Evolutionary conservation across 495 filamentous ascomycete species (phyloP).

Genomic region (Niebla homalea): DNA sequence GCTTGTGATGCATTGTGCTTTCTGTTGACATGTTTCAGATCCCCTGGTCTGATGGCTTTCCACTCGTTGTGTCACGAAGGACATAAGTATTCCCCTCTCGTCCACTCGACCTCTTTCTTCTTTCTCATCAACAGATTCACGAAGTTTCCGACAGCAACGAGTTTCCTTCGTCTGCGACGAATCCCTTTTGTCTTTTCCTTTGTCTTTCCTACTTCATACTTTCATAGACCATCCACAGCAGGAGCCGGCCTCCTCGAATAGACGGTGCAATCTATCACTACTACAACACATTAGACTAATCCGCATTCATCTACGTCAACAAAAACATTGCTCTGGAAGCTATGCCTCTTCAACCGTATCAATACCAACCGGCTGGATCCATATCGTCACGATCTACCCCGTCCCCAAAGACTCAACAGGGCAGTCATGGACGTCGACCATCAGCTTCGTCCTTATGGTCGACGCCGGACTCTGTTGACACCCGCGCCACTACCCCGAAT

Average conservation of each 20-base stretch:
- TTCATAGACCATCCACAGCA: conserved; percentile 13
- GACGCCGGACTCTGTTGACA: conserved; percentile 66
- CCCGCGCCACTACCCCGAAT: conserved; percentile 54
- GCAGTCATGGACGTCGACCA: conserved; percentile 29
- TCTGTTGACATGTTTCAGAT: conserved; percentile 14
- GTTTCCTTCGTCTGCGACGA: conserved; percentile 13
- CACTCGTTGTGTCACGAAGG: conserved; percentile 1
- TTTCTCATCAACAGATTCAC: conserved; percentile 1
- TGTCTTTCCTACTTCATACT: conserved; percentile 1
- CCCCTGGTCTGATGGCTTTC: conserved; percentile 1
- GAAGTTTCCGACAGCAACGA: conserved; percentile 13
- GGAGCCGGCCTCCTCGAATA: conserved; percentile 19
- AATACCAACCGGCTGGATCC: conserved; percentile 30
- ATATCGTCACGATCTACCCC: background rate
- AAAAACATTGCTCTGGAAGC: conserved; percentile 11
- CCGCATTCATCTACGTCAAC: background rate
- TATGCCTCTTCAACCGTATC: conserved; percentile 35
- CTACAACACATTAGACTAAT: background rate
- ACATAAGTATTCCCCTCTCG: conserved; percentile 17
- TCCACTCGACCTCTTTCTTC: conserved; percentile 9
- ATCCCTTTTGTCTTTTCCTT: conserved; percentile 16
- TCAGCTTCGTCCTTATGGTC: conserved; percentile 43
- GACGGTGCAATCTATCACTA: conserved; percentile 5
- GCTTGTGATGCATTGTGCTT: background rate
- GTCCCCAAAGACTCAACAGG: background rate